Conservation (phyloP, 768 basidiomycete species). For the Trametes gibbosa region DNA sequence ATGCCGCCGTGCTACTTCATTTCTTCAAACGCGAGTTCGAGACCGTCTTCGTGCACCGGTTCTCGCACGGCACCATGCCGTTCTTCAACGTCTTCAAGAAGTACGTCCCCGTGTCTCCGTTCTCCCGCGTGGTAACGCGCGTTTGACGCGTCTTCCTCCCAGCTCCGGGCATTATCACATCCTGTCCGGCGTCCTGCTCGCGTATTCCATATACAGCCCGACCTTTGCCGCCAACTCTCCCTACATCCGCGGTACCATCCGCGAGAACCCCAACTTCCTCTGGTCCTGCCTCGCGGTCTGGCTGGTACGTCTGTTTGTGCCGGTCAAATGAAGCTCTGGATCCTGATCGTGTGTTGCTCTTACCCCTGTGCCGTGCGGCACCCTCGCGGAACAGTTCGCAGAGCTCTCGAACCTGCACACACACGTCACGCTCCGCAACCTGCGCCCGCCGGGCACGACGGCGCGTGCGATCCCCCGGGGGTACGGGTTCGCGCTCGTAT, state of each 20-base stretch:
- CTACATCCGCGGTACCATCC: conserved; percentile 57
- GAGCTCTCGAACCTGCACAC: conserved; percentile 83
- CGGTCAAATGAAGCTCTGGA: too few species aligned
- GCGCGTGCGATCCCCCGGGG: conserved; percentile 87
- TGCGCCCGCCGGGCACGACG: conserved; percentile 79
- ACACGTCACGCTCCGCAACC: conserved; percentile 77
- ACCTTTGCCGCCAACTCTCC: conserved; percentile 67
- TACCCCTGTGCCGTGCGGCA: not conserved
- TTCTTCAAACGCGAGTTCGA: conserved; percentile 92
- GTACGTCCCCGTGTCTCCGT: conserved; percentile 41
- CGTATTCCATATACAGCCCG: conserved; percentile 78
- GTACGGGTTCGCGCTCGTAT: conserved; percentile 85
- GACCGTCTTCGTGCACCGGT: conserved; percentile 91
- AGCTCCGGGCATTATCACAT: conserved; percentile 92
- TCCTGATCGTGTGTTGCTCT: not conserved
- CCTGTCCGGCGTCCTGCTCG: conserved; percentile 75
- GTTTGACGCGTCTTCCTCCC: conserved; percentile 12
- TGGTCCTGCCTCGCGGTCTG: conserved; percentile 64
- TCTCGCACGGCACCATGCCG: conserved; percentile 96
- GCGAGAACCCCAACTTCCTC: conserved; percentile 67
- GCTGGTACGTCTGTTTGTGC: conserved; percentile 53
- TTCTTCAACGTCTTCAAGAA: conserved; percentile 84
- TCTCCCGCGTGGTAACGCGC: not conserved
- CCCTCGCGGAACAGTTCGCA: conserved; percentile 52
- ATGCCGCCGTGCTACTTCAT: conserved; percentile 76